Base-by-base conservation (phyloP, 768 basidiomycete species). In the Tulasnella sp. region DNA sequence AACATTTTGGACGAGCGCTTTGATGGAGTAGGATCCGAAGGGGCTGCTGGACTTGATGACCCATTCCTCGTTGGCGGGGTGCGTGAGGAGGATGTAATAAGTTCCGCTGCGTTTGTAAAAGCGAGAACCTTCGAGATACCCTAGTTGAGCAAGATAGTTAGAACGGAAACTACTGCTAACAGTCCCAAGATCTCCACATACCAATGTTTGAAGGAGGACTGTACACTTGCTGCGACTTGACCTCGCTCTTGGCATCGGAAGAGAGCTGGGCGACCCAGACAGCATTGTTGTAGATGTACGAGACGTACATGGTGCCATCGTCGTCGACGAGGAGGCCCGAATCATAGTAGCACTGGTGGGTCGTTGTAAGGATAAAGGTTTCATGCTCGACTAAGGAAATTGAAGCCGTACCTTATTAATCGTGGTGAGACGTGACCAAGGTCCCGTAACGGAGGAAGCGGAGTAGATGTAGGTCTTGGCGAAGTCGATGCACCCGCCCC, bases 21-120 rank as follows among this genome's bases (percentile, higher is more conserved):
- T 29, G 37, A 69, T 13, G 20, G 67, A 29, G 10, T 44, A 69
- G 26, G 29, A 29, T 11, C 44, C 44, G 29, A 37, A 29, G 13
- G 67, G 77, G 46, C 77, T 71, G 74, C 16, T 75, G 5, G 74
- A 71, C 72, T 74, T 78, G 40, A 78, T 29, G 39, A 75, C 51
- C 32, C 44, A 78, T 39, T 71, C 71, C 39, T 40, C 74, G 32
- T 35, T 55, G 35, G 71, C n/a, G 7, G 48, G 77, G 32, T 51
- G 44, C 32, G 26, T 67, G 23, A 42, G 29, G 32, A 78, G 39
- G 55, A 78, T 74, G 74, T 75, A 75, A 46, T 78, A 75, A 4
- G 29, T 39, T 18, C 77, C 73, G 74, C 75, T 78, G 42, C 26
- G 23, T 15, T 75, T 57, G 48, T 75, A 74, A 18, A 74, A n/a